Evolutionary conservation across 768 basidiomycete genomes (phyloP), one percentile per base, ranked within the genome.

Genomic region (Russula emetica): DNA sequence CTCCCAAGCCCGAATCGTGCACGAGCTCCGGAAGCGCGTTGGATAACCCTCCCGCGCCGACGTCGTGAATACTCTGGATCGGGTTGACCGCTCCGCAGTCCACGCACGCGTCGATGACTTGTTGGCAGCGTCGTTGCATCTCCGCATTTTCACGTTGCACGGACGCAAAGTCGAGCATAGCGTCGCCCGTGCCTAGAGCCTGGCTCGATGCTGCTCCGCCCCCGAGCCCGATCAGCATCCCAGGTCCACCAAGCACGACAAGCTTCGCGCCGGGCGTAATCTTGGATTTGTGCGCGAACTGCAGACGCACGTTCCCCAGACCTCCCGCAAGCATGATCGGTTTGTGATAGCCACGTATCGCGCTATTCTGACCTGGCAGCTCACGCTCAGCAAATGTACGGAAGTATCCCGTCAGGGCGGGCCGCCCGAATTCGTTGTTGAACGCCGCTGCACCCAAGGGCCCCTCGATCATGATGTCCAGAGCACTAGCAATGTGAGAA

Each of bases 301-400:
- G 77, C 5, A 89, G 87, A 18, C 92, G 86, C 45, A 98, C 95
- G 71, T 90, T 98, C 5, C 97, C 97, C 67, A 94, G 85, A 28
- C 97, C 97, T 22, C 97, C 97, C 9, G 97, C 96, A 68, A 99
- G 90, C 97, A 99, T 99, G 78, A 99, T 97, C 16, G 97, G 97
- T 74, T 99, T 99, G 78, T 98, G 97, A 75, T 98, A 99, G 0
- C 97, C 97, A 59, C 95, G 78, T n/a, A 94, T 77, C 73, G 93
- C 90, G 30, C 75, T 83, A 40, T 74, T 72, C 10, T 78, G 76
- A 34, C 83, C 72, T 24, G 86, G 81, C 1, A 86, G 81, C 1
- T 94, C 80, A 51, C 83, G 81, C 74, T 97, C 92, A 13, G 87
- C 82, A 76, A 97, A 98, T 0, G 97, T 96, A 53, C 97, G 87